These are phyloP conservation scores for Ophiostoma novo-ulmi DNA, from an alignment of 2,329 filamentous ascomycete genomes.

Conservation along the genomic window DNA sequence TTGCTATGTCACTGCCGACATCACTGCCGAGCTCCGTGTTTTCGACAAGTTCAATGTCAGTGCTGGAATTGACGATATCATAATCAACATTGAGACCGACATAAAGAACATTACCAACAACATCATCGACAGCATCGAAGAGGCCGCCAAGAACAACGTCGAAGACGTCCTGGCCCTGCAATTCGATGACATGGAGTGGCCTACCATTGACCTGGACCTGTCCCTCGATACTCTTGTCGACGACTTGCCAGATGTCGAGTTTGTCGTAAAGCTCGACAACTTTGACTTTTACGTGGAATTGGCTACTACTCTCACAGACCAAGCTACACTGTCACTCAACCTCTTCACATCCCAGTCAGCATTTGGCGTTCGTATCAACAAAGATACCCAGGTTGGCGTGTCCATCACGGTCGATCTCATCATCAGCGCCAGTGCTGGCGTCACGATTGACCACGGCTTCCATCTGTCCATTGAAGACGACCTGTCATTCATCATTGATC, in stretches of 20 bases:
- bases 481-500: constrained; percentile 42
- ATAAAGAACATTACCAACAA: constrained; percentile 21
- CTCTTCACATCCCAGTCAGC: background rate
- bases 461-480: constrained; percentile 52
- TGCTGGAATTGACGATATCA: constrained; percentile 14
- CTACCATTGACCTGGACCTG: constrained; percentile 37
- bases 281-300: constrained; percentile 48
- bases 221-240: constrained; percentile 38
- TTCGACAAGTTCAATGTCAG: constrained; percentile 1
- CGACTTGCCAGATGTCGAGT: constrained; percentile 39
- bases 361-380: background rate
- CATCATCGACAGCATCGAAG: constrained; percentile 24
- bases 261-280: constrained; percentile 46
- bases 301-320: constrained; percentile 44
- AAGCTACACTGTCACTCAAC: background rate
- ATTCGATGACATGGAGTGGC: constrained; percentile 22
- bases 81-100: background rate
- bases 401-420: background rate
- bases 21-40: constrained; percentile 17
- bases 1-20: constrained; percentile 23
- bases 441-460: constrained; percentile 51
- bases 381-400: background rate
- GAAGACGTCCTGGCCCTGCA: constrained; percentile 31
- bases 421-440: constrained; percentile 34
- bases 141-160: constrained; percentile 35